Evolutionary conservation across 495 filamentous ascomycete species (phyloP), one percentile per base, ranked within the genome.

Genomic region (Thozetella sp.): DNA sequence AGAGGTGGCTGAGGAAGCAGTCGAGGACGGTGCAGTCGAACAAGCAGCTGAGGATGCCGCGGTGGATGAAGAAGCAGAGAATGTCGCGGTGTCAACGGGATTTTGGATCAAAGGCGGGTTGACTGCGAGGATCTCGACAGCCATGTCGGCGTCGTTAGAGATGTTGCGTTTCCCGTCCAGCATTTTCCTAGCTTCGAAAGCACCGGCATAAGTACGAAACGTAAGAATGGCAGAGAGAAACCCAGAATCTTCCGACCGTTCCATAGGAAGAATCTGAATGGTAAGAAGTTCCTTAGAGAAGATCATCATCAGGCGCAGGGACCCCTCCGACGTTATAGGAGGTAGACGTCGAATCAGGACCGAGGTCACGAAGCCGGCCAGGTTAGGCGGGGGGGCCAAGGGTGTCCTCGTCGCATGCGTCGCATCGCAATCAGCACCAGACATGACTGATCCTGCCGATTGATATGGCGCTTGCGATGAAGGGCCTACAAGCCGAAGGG

Each of bases 241-340:
- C 20, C 87, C 87, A n/a, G 78, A 72, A 65, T 96, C 92, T 57
- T 90, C 85, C 3, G 87, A 82, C 54, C 81, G 76, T 4, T 91
- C 89, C 40, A 79, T 60, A 4, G 83, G 78, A 63, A 94, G 75
- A 61, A 96, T 84, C 58, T 94, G 89, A 53, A 87, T 84, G 63
- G 88, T 84, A 53, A 92, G 74, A 26, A 96, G 81, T 55, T 93
- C 92, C 67, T 95, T 91, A 23, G 92, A 90, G 70, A 93, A 96
- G 15, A 95, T 78, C 17, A 96, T 81, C 88, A 97, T 93, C 62
- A 89, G 83, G 60, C 89, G 86, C 59, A 97, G 77, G 40, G 85
- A 82, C 58, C 93, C 90, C 56, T 87, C 80, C 53, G 83, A 87
- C 20, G 86, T 93, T 64, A 88, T 91, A 54, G 78, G 70, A 6